Base-by-base conservation (phyloP, 1,284 basidiomycete genomes). In the Fomes fomentarius region DNA sequence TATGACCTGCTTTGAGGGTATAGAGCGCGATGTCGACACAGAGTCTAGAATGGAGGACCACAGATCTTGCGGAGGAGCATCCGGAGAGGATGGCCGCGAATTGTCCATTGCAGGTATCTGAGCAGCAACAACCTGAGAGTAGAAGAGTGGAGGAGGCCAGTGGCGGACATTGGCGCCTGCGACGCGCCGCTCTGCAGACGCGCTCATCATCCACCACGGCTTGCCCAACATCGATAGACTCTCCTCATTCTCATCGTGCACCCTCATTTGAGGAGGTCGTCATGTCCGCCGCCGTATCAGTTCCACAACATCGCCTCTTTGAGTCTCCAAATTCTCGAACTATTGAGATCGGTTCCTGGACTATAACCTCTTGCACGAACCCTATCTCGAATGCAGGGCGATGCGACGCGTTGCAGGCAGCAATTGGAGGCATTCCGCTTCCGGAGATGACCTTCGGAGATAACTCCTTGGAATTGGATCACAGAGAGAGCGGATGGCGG, bases 401-500 rank as follows among this genome's bases (percentile, higher is more conserved):
- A 60, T 81, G 81, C 47, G 86, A 97, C 63, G 81, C 80, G 2
- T 73, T 92, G 44, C 87, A 91, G 53, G 72, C 78, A 3, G 63
- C 72, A 0, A 74, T 91, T 4, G 83, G 61, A 10, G 69, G 85
- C 3, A 81, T 99, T 26, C 92, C 96, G 0, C 73, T 96, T 0
- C 97, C 97, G 2, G 96, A 99, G 70, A 99, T 99, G 94, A 95
- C 92, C 0, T 99, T 98, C 67, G 95, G 95, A 4, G 85, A 83
- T 69, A 99, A 98, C 71, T 73, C 73, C 17, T 79, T 99, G 1
- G 74, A 79, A 7, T 74, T 98, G 37, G 76, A 79, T 38, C 85
- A 91, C 63, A 71, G 66, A 8, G 71, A 80, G 1, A 85, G 83
- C 19, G 82, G 82, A 2, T 89, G 89, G 78, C 75, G 71, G 39